Conservation (phyloP, 1,284 basidiomycete species). For the Porogramme epimiltina region DNA sequence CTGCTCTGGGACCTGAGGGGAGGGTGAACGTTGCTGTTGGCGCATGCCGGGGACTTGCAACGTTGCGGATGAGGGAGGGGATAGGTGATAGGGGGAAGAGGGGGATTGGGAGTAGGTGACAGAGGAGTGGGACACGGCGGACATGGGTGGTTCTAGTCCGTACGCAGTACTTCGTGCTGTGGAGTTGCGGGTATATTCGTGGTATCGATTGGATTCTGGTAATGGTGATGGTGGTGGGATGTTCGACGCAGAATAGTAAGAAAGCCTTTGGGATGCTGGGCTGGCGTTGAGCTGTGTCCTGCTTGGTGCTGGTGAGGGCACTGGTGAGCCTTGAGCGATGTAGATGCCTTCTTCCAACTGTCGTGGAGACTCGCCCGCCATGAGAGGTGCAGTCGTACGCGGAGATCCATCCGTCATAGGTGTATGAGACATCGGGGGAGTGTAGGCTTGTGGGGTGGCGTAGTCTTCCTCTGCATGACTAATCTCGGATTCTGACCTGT, state of each 20-base stretch:
- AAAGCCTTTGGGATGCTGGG: slow-evolving; percentile 35
- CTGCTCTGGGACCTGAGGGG: slow-evolving; percentile 25
- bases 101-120: slow-evolving; percentile 19
- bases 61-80: slow-evolving; percentile 15
- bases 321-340: slow-evolving; percentile 8
- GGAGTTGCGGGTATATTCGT: slow-evolving; percentile 43
- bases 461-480: slow-evolving; percentile 27
- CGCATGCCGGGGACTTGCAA: slow-evolving; percentile 18
- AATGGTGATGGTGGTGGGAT: slow-evolving; percentile 63
- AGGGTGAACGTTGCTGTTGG: slow-evolving; percentile 13
- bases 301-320: slow-evolving; percentile 13
- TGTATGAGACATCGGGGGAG: slow-evolving; percentile 20
- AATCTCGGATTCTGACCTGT: slow-evolving; percentile 63
- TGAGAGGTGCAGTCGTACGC: slow-evolving; percentile 22
- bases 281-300: slow-evolving; percentile 23
- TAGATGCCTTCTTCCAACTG: slow-evolving; percentile 12
- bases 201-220: slow-evolving; percentile 43
- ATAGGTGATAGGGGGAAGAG: slow-evolving; percentile 14
- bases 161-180: slow-evolving; percentile 28
- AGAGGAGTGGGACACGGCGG: slow-evolving; percentile 27
- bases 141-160: slow-evolving; percentile 30
- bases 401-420: slow-evolving; percentile 25
- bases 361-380: slow-evolving; percentile 24
- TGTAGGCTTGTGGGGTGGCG: slow-evolving; percentile 3
- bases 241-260: slow-evolving; percentile 75